phyloP scores from a whole-genome alignment of 1,284 basidiomycete species.

The Moniliophthora roreri region DNA sequence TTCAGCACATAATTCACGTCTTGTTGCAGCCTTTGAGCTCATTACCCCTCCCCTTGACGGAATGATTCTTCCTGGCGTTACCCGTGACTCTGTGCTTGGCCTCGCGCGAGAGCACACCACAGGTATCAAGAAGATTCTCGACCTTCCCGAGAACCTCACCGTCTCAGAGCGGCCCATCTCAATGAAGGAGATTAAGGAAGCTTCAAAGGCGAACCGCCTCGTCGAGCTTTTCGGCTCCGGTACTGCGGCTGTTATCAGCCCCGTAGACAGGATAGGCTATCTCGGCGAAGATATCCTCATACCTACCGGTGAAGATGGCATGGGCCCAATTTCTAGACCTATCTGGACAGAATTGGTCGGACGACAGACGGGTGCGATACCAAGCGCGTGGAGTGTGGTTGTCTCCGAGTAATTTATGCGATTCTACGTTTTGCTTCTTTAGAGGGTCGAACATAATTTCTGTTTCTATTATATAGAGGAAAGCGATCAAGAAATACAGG shows the following conservation, averaged over 20 bases:
- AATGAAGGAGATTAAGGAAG: conserved; percentile 86
- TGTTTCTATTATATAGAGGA: neutral
- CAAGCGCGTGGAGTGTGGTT: conserved; percentile 78
- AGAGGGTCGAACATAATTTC: neutral
- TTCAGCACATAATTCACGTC: neutral
- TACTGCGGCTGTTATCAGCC: conserved; percentile 84
- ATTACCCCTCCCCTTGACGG: conserved; percentile 93
- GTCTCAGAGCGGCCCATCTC: conserved; percentile 85
- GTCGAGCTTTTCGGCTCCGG: conserved; percentile 94
- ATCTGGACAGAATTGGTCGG: conserved; percentile 87
- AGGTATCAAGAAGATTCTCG: conserved; percentile 54
- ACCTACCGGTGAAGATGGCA: conserved; percentile 84
- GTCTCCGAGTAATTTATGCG: conserved; percentile 4
- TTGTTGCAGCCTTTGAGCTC: conserved; percentile 63
- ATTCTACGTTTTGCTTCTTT: neutral
- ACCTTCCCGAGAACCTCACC: conserved; percentile 66
- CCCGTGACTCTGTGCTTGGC: conserved; percentile 86
- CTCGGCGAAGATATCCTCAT: conserved; percentile 81
- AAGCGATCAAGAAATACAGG: neutral
- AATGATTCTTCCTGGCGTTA: conserved; percentile 96
- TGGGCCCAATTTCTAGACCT: conserved; percentile 83
- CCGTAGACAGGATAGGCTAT: conserved; percentile 88
- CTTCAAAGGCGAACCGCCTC: conserved; percentile 68
- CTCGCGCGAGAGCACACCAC: conserved; percentile 79
- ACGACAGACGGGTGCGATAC: conserved; percentile 85